These are phyloP conservation scores for Gymnopus androsaceus DNA, from an alignment of 1,284 basidiomycete genomes.

Conservation along the genomic window DNA sequence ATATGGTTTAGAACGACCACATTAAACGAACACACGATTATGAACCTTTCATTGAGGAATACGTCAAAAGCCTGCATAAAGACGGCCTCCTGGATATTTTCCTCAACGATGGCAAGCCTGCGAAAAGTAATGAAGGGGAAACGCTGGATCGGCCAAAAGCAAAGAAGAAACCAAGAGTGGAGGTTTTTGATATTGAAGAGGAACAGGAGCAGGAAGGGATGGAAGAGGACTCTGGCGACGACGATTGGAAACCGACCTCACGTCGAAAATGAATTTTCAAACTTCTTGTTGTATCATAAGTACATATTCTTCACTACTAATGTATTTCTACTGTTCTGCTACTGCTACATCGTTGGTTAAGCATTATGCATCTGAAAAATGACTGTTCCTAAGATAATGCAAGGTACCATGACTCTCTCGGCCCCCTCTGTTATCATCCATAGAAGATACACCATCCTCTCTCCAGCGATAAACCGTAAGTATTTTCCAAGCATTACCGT, in stretches of 20 bases:
- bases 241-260: background rate
- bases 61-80: constrained; percentile 43
- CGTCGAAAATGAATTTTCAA: too few relatives aligned
- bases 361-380: constrained; percentile 28
- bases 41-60: constrained; percentile 56
- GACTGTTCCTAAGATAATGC: constrained; percentile 50
- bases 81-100: constrained; percentile 49
- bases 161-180: constrained; percentile 8
- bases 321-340: too few relatives aligned
- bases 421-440: constrained; percentile 42
- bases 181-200: too few relatives aligned
- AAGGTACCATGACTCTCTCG: constrained; percentile 52
- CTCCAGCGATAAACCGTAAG: constrained; percentile 53
- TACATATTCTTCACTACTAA: background rate
- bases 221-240: background rate
- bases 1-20: constrained; percentile 49
- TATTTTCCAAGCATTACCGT: constrained; percentile 56
- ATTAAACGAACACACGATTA: constrained; percentile 62
- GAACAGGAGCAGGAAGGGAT: too few relatives aligned
- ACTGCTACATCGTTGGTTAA: too few relatives aligned
- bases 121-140: background rate
- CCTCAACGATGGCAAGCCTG: constrained; percentile 28
- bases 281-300: too few relatives aligned
- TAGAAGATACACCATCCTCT: constrained; percentile 27
- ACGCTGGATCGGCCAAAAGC: background rate